Evolutionary conservation across 371 early-diverging fungal species (phyloP), one percentile per base, ranked within the genome.

Genomic region (Syncephalastrum monosporum): DNA sequence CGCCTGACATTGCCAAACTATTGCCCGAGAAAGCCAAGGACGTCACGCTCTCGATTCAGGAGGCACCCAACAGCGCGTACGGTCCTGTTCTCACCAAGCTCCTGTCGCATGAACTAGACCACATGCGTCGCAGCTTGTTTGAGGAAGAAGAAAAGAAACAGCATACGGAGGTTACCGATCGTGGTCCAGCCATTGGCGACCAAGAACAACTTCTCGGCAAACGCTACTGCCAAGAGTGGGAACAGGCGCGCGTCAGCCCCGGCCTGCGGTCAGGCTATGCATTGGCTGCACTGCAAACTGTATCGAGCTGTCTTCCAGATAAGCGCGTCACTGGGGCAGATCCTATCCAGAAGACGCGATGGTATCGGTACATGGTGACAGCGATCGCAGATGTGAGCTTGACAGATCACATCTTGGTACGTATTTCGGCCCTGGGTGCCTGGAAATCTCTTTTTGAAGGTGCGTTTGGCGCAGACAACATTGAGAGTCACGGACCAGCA

Each of bases 101-200:
- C 14, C 67, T 82, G 25, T 74, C 79, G 19, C 68, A 80, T 45
- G 85, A 84, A 41, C 55, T 84, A 12, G 71, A 72, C 15, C 76
- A 81, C 56, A 80, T 84, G 85, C 76, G 82, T 5, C 81, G 85
- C 7, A 74, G 79, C 1, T 63, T 84, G 23, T 84, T 82, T 53
- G 75, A 79, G 52, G 82, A 75, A 27, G 82, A 78, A 24, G 61
- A 29, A 58, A 68, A 19, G 33, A 47, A 42, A 24, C 46, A 5
- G 21, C 38, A 15, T 1, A 23, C 12, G 54, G 52, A 57, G 49
- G 16, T 1, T 23, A 42, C 19, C 12, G 47, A 38, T 42, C 12
- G 17, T 21, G 14, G 38, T 21, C 10, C 3, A 44, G 29, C 50
- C 5, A 54, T 65, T 1, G 70, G 67, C 41, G 66, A 68, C n/a